Percentiles rank a stretch among this genome's conserved stretches.
Conservation (phyloP, 805 yeast species). For the Saccharomycopsis sp. region DNA sequence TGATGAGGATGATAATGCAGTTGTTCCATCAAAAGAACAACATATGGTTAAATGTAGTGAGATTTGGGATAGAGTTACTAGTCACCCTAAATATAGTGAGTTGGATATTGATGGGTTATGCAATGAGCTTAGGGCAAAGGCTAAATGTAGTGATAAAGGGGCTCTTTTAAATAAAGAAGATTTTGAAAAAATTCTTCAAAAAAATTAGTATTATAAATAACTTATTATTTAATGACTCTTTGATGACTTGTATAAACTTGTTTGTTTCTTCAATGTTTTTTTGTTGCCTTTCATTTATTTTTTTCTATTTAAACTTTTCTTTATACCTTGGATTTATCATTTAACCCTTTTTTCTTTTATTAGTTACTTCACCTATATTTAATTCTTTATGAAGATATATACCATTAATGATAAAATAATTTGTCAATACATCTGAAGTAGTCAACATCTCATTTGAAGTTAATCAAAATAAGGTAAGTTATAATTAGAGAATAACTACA, state of each 20-base stretch:
- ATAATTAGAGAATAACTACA: too few species aligned
- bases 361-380: too few species aligned
- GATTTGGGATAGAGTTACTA: slow-evolving; percentile 90
- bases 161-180: slow-evolving; percentile 78
- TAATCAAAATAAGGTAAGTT: too few species aligned
- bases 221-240: background rate
- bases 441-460: too few species aligned
- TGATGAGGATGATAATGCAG: slow-evolving; percentile 25
- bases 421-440: too few species aligned
- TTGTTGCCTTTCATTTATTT: background rate
- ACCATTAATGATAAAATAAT: too few species aligned
- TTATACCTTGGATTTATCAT: background rate
- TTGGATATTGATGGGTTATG: slow-evolving; percentile 93
- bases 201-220: background rate
- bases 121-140: slow-evolving; percentile 78
- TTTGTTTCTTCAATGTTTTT: background rate
- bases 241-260: background rate
- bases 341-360: background rate
- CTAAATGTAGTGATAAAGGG: slow-evolving; percentile 89
- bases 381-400: too few species aligned
- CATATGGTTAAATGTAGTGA: slow-evolving; percentile 70
- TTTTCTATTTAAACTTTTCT: background rate
- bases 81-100: slow-evolving; percentile 90
- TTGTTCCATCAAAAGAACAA: slow-evolving; percentile 61
- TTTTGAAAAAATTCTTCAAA: slow-evolving; percentile 44